phyloP scores from a whole-genome alignment of 306 rosid genomes.

The Fragaria ananassa region DNA sequence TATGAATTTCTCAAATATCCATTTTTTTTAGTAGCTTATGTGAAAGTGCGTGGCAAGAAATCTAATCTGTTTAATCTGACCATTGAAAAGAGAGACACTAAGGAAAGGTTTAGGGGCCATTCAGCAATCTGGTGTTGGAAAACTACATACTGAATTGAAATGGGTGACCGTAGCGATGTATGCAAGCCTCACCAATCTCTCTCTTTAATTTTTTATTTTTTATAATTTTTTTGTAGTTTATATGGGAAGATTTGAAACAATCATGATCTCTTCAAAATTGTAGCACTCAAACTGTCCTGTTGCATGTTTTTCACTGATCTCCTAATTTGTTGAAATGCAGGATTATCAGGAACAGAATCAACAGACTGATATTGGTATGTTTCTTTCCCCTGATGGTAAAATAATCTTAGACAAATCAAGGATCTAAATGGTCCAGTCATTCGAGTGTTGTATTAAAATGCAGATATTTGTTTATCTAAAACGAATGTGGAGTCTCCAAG shows the following conservation, averaged over 20 bases:
- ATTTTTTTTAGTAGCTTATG: background rate
- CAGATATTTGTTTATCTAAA: background rate
- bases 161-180: conserved; percentile 37
- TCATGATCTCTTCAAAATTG: background rate
- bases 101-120: background rate
- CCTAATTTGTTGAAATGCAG: conserved; percentile 23
- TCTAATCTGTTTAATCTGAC: background rate
- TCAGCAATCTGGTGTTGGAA: background rate
- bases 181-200: background rate
- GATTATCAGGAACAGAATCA: conserved; percentile 16
- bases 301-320: conserved; percentile 10
- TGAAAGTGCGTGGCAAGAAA: background rate
- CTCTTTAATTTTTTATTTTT: background rate
- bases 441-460: background rate
- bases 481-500: background rate
- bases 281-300: background rate
- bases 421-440: background rate
- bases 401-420: background rate
- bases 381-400: background rate
- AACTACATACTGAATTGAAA: conserved; percentile 20
- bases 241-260: background rate
- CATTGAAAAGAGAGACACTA: background rate
- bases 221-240: background rate
- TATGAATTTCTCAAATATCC: background rate
- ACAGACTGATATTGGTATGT: conserved; percentile 41